A percentile compares a stretch with the other conserved stretches of the same genome.
Conservation (phyloP, 441 rosid genomes). For the Gossypium davidsonii region DNA sequence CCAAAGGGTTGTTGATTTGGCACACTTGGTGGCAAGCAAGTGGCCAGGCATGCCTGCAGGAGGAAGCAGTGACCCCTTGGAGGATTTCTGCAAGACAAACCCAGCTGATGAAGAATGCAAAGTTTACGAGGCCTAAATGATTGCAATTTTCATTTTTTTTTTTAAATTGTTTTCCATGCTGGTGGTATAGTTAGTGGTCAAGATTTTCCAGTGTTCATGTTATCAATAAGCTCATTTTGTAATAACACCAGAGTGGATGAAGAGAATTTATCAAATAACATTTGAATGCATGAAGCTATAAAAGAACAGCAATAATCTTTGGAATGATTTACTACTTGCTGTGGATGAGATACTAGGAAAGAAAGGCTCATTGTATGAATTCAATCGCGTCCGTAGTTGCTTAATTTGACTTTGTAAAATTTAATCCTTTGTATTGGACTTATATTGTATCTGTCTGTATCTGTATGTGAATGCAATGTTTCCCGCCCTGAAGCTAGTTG, state of each 20-base stretch:
- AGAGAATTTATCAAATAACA: slow-evolving; percentile 8
- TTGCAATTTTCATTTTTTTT: background rate
- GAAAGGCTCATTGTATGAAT: background rate
- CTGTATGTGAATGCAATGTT: background rate
- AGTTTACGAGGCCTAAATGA: background rate
- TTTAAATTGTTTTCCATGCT: background rate
- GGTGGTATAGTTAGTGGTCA: background rate
- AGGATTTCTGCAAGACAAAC: slow-evolving; percentile 83
- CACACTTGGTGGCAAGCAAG: slow-evolving; percentile 73
- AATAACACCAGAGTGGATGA: slow-evolving; percentile 12
- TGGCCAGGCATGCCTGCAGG: slow-evolving; percentile 61
- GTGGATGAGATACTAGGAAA: background rate
- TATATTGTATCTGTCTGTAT: background rate
- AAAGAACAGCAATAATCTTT: background rate
- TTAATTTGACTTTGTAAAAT: background rate
- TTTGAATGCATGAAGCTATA: background rate
- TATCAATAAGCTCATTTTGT: slow-evolving; percentile 9
- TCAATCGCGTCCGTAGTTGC: background rate
- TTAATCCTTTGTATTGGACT: background rate
- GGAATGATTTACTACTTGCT: background rate
- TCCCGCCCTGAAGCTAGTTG: background rate
- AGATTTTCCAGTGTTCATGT: slow-evolving; percentile 16
- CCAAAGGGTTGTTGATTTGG: slow-evolving; percentile 99
- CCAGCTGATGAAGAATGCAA: slow-evolving; percentile 88
- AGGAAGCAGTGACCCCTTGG: slow-evolving; percentile 89